Evolutionary conservation across 148 eudicot genomes (phyloP), one percentile per base, ranked within the genome.

Genomic region (Spergularia marina): DNA sequence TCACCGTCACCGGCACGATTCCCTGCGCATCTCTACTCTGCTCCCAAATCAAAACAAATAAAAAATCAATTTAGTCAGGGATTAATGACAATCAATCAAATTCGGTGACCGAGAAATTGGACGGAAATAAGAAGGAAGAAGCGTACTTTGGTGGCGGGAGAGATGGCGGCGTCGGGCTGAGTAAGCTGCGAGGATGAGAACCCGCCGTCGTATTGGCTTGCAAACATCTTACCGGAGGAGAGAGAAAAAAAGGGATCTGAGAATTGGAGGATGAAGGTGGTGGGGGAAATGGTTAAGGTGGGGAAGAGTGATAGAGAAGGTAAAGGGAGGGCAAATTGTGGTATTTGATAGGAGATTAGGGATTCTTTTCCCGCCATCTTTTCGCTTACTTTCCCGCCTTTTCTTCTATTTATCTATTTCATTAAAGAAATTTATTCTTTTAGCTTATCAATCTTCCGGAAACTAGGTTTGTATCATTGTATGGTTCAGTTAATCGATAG

Each of bases 1-100:
- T 91, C 80, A 91, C 90, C 1, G 98, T 89, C 3, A 94, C 71
- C 53, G 97, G 98, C 41, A 89, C 78, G 10, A 80, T 75, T 55
- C 89, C 86, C 49, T 84, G 87, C 17, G 86, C 74, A 36, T 88
- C 89, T 14, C 92, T 89, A 78, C 65, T 85, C 97, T 93, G 81
- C 74, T 47, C 62, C 3, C 34, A 41, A 55, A 16, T 44, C 30
- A 10, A 4, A 44, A 8, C 55, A n/a, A 12, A 68, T 7, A 57
- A 15, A 36, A 53, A 65, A 7, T 55, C 60, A 57, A n/a, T 16
- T 16, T 57, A 57, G 7, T 57, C 18, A 10, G 60, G 23, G 3
- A 12, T 30, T 30, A 30, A 30, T 1, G 12, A 21, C 20, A 58
- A 58, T 20, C 2, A 18, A 20, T 58, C 1, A 7, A 15, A 63